Base-by-base conservation (phyloP, 129 eudicot genomes). In the Tanacetum coccineum region DNA sequence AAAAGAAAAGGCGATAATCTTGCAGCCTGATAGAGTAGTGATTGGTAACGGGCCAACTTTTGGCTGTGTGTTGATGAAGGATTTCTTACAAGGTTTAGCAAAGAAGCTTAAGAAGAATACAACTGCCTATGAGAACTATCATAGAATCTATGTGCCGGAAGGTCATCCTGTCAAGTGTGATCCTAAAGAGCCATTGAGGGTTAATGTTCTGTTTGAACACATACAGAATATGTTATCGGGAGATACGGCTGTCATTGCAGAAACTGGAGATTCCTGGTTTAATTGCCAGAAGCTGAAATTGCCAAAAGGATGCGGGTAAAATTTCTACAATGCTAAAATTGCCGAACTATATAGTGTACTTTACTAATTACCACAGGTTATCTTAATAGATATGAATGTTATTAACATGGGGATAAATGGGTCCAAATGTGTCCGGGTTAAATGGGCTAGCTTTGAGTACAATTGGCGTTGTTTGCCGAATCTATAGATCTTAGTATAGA, bases 61-160 rank as follows among this genome's bases (percentile, higher is more conserved):
- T 12, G 96, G 96, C 12, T 88, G 96, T 74, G 87, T 88, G 22
- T 80, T 88, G 72, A 88, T 85, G 96, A 73, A 80, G 12, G 96
- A 88, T 39, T 88, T 85, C 72, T 76, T 88, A 65, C 11, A 68
- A 79, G 81, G 48, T 25, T 58, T 82, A 25, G 78, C 78, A 3
- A 75, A 78, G 73, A 74, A 61, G 58, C 67, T 82, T 8, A 75
- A 58, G 57, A 58, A 55, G 45, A 82, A 82, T 30, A 67, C 74
- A 9, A 74, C 80, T 3, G 83, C 87, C 0, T 78, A 63, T 19
- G 83, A 82, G 26, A 82, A 82, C 46, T 82, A 82, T 30, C 78
- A 54, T 57, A 63, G 87, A 21, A 82, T 82, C 21, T 82, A 54
- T 59, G 80, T 82, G 47, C 77, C 87, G 0, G 87, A 78, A 4